Evolutionary conservation across 2,329 filamentous ascomycete genomes (phyloP).

Genomic region (Pestalotiopsis sp.): DNA sequence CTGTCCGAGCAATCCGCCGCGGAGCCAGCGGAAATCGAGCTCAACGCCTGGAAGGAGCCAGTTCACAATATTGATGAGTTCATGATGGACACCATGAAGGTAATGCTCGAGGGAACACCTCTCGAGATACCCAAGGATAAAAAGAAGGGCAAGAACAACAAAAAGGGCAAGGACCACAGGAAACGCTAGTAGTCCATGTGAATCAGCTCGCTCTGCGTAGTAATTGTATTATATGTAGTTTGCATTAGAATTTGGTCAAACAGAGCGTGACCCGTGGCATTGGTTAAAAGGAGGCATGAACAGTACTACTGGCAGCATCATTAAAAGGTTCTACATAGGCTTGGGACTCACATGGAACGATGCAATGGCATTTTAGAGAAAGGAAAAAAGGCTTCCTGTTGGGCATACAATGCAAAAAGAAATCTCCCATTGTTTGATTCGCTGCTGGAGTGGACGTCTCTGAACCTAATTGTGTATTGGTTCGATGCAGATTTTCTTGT

Average conservation of each 20-base stretch:
- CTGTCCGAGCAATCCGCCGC: conserved; percentile 40
- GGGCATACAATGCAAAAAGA: no score
- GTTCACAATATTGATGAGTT: conserved; percentile 73
- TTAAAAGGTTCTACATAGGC: no score
- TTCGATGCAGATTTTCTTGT: no score
- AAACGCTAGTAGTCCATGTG: conserved; percentile 41
- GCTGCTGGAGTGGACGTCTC: no score
- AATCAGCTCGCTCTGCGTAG: not conserved
- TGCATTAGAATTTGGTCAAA: not conserved
- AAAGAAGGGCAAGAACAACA: conserved; percentile 60
- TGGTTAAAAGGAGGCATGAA: no score
- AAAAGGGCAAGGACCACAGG: conserved; percentile 59
- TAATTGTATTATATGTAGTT: conserved; percentile 8
- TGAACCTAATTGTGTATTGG: no score
- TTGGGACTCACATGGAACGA: no score
- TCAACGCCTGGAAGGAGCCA: conserved; percentile 60
- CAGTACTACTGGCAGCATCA: no score
- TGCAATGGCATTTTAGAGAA: no score
- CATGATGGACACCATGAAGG: conserved; percentile 71
- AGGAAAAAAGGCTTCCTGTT: no score
- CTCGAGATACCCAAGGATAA: conserved; percentile 67
- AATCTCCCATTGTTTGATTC: no score
- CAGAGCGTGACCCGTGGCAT: not conserved
- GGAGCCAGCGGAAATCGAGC: conserved; percentile 45
- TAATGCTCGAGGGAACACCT: conserved; percentile 58